Percentiles rank a stretch among this genome's conserved stretches.
Conservation (phyloP, 148 eudicot genomes). For the Chenopodium quinoa region DNA sequence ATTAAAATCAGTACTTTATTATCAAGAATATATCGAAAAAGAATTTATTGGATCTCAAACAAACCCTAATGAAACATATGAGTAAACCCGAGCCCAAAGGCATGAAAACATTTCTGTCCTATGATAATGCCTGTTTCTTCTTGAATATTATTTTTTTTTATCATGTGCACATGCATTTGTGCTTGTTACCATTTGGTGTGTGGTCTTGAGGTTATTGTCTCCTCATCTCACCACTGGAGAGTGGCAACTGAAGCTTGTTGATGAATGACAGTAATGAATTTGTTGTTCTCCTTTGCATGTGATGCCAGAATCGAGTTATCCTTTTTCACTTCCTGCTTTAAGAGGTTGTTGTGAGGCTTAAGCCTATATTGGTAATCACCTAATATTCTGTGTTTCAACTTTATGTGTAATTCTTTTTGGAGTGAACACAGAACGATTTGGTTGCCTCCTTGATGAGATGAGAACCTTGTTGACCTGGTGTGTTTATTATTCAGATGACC, state of each 20-base stretch:
- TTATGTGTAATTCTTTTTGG: not conserved
- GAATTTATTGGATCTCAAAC: not conserved
- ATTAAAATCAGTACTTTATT: not conserved
- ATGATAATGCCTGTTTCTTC: not conserved
- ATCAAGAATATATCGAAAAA: too few species aligned
- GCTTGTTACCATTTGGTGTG: not conserved
- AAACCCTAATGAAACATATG: not conserved
- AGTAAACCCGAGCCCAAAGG: not conserved
- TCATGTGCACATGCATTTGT: not conserved
- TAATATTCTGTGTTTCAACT: not conserved
- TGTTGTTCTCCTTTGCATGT: slow-evolving; percentile 1
- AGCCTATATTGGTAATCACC: not conserved
- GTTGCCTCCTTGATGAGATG: not conserved
- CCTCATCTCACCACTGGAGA: not conserved
- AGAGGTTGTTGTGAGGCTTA: not conserved
- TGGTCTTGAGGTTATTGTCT: not conserved
- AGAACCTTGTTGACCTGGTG: slow-evolving; percentile 32
- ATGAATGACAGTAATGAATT: not conserved
- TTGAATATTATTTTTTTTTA: too few species aligned
- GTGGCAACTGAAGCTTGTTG: not conserved
- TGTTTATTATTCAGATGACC: slow-evolving; percentile 42
- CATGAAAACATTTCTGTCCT: not conserved
- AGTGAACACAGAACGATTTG: not conserved
- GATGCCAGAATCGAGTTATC: not conserved
- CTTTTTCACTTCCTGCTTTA: not conserved